phyloP scores from a whole-genome alignment of 805 yeast species.

The Teunomyces lycoperdinae region DNA sequence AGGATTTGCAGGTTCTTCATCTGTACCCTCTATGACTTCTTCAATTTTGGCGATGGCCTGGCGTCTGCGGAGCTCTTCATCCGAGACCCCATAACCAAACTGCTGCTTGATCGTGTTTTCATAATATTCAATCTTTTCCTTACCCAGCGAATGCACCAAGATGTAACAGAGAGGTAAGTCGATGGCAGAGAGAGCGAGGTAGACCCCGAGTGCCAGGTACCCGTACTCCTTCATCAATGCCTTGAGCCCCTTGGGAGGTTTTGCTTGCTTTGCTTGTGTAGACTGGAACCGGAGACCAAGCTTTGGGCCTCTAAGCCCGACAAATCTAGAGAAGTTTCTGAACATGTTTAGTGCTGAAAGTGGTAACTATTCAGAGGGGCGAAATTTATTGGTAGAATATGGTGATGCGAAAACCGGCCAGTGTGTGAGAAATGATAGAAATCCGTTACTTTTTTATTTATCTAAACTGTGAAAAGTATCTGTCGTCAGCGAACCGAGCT shows the following conservation, averaged over 20 bases:
- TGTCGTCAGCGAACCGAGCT: slow-evolving; percentile 71
- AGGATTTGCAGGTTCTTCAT: background rate
- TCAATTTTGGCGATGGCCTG: slow-evolving; percentile 35
- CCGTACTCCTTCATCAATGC: slow-evolving; percentile 83
- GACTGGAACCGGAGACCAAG: slow-evolving; percentile 3
- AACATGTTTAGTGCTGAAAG: background rate
- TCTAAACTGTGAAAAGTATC: slow-evolving; percentile 58
- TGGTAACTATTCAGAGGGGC: background rate
- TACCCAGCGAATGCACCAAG: slow-evolving; percentile 83
- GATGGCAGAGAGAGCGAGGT: slow-evolving; percentile 64
- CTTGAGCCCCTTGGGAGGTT: slow-evolving; percentile 49
- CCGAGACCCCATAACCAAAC: slow-evolving; percentile 60
- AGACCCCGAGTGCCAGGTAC: slow-evolving; percentile 84
- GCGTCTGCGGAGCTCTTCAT: slow-evolving; percentile 37
- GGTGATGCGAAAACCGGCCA: too few species aligned
- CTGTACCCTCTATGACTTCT: slow-evolving; percentile 16
- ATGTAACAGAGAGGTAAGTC: slow-evolving; percentile 84
- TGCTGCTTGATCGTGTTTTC: slow-evolving; percentile 58
- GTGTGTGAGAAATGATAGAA: background rate
- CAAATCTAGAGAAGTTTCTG: background rate
- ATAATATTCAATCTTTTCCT: slow-evolving; percentile 68
- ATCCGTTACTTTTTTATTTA: background rate
- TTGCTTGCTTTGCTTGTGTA: slow-evolving; percentile 6
- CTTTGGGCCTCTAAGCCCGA: background rate
- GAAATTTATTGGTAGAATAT: background rate